Conservation (phyloP, 164 flowering plant species). For the Berberis thunbergii region DNA sequence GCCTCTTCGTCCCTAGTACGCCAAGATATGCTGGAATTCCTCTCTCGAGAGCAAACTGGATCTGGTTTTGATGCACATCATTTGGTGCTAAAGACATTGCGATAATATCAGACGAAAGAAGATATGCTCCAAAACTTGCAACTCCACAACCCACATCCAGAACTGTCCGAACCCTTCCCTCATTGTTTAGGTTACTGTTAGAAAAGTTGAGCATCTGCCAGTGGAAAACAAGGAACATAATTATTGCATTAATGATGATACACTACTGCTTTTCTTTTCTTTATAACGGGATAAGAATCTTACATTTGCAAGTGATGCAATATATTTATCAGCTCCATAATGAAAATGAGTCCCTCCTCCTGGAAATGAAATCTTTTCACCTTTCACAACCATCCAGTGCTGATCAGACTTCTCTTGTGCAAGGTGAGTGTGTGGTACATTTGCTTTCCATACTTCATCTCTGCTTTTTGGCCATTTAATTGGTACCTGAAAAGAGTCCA, state of each 20-base stretch:
- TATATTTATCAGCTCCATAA: conserved; percentile 86
- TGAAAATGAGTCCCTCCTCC: conserved; percentile 96
- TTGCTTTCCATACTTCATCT: conserved; percentile 89
- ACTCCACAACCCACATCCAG: conserved; percentile 95
- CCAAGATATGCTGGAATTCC: conserved; percentile 93
- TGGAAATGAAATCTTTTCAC: conserved; percentile 72
- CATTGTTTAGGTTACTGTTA: conserved; percentile 54
- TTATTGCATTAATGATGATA: background rate
- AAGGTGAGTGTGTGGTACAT: conserved; percentile 93
- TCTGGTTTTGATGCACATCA: conserved; percentile 92
- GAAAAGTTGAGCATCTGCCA: conserved; percentile 84
- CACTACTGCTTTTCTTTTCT: background rate
- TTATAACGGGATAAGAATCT: conserved; percentile 15
- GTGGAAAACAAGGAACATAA: conserved; percentile 9
- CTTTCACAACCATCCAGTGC: conserved; percentile 96
- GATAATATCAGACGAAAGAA: conserved; percentile 61
- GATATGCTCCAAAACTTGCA: conserved; percentile 91
- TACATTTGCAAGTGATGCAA: conserved; percentile 71
- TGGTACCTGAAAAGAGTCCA: conserved; percentile 41
- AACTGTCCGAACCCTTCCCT: conserved; percentile 65
- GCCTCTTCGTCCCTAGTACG: conserved; percentile 80
- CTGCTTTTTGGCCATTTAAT: conserved; percentile 93
- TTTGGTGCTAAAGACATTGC: conserved; percentile 92
- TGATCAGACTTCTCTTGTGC: conserved; percentile 89
- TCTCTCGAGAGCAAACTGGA: conserved; percentile 93